Conservation (phyloP, 1,284 basidiomycete genomes). For the Heterobasidion parviporum region DNA sequence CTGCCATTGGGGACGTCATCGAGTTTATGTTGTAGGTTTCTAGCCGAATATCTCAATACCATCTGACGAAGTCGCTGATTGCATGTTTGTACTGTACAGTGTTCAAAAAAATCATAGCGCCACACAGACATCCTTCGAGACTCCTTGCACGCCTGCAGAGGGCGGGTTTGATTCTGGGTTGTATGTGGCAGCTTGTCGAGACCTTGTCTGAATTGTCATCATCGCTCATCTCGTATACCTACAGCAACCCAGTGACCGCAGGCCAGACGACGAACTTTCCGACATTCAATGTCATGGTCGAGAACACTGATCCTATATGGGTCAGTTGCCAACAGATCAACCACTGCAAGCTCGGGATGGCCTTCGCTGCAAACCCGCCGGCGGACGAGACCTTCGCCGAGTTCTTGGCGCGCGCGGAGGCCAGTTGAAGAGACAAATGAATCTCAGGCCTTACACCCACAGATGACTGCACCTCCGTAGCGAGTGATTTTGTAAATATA, state of each 20-base stretch:
- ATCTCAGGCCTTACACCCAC: too few relatives aligned
- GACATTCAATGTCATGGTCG: constrained; percentile 32
- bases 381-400: not conserved
- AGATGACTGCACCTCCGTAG: too few relatives aligned
- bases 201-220: not conserved
- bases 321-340: constrained; percentile 39
- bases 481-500: too few relatives aligned
- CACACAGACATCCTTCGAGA: constrained; percentile 47
- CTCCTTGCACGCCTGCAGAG: constrained; percentile 34
- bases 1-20: not conserved
- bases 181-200: constrained; percentile 21
- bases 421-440: not conserved
- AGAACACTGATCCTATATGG: constrained; percentile 48
- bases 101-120: constrained; percentile 56
- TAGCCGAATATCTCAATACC: not conserved
- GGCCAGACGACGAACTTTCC: constrained; percentile 37
- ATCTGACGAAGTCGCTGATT: not conserved
- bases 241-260: constrained; percentile 42
- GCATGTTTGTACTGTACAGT: not conserved
- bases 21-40: not conserved
- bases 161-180: constrained; percentile 53
- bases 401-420: not conserved
- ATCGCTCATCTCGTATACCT: not conserved
- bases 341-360: constrained; percentile 50
- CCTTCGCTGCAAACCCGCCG: not conserved